A percentile compares a stretch with the other conserved stretches of the same genome.
These are phyloP conservation scores for sweet orange (Citrus sinensis) DNA, from an alignment of 345 rosid genomes.

Conservation along the genomic window DVS_A1.0 CM039163.1:45602501-45603000, in stretches of 20 bases:
- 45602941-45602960: slow-evolving; percentile 84
- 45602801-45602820: slow-evolving; percentile 91
- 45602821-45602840: slow-evolving; percentile 98
- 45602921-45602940: not conserved
- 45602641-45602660: slow-evolving; percentile 56
- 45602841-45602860: slow-evolving; percentile 30
- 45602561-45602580: not conserved
- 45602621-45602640: not conserved
- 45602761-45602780: not conserved
- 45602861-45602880: slow-evolving; percentile 18
- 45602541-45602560: not conserved
- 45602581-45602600: not conserved
- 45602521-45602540: not conserved
- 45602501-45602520: not conserved
- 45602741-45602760: not conserved
- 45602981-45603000: slow-evolving; percentile 91
- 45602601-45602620: not conserved
- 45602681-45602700: slow-evolving; percentile 99
- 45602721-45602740: slow-evolving; percentile 39
- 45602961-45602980: slow-evolving; percentile 79
- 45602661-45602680: slow-evolving; percentile 85
- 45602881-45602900: not conserved
- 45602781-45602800: slow-evolving; percentile 11
- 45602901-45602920: not conserved
- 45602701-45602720: slow-evolving; percentile 95